Conservation (phyloP, 177 flowering plant genomes). For the Tripterygium wilfordii region DNA sequence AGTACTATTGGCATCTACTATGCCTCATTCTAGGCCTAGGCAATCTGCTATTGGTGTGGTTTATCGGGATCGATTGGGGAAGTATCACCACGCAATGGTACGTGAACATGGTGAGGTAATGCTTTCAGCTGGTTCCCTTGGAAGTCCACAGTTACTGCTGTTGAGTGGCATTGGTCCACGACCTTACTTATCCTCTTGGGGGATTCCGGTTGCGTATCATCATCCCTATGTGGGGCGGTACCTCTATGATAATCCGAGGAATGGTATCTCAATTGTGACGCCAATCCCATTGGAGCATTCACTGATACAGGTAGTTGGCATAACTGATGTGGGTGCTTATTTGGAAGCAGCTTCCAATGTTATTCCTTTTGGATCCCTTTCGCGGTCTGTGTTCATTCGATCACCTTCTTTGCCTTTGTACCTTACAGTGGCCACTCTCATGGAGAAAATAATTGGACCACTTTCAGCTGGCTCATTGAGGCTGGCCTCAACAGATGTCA, state of each 20-base stretch:
- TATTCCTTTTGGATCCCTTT: slow-evolving; percentile 50
- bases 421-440: slow-evolving; percentile 69
- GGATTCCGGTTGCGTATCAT: slow-evolving; percentile 65
- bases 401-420: slow-evolving; percentile 38
- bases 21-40: slow-evolving; percentile 9
- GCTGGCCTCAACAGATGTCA: slow-evolving; percentile 63
- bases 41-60: slow-evolving; percentile 60
- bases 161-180: slow-evolving; percentile 80
- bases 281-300: slow-evolving; percentile 61
- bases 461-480: slow-evolving; percentile 55
- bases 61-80: slow-evolving; percentile 52
- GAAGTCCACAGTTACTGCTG: slow-evolving; percentile 84
- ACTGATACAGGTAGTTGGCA: slow-evolving; percentile 86
- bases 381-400: slow-evolving; percentile 31
- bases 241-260: slow-evolving; percentile 80
- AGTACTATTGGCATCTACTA: slow-evolving; percentile 33
- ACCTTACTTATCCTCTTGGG: slow-evolving; percentile 63
- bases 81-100: slow-evolving; percentile 68
- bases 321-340: slow-evolving; percentile 55
- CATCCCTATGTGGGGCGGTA: slow-evolving; percentile 65
- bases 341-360: slow-evolving; percentile 75
- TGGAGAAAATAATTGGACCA: slow-evolving; percentile 73
- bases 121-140: slow-evolving; percentile 74
- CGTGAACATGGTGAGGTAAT: slow-evolving; percentile 60
- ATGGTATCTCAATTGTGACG: slow-evolving; percentile 66